These are phyloP conservation scores for Botrytis fragariae DNA, from an alignment of 2,329 filamentous ascomycete species.

Conservation along the genomic window DNA sequence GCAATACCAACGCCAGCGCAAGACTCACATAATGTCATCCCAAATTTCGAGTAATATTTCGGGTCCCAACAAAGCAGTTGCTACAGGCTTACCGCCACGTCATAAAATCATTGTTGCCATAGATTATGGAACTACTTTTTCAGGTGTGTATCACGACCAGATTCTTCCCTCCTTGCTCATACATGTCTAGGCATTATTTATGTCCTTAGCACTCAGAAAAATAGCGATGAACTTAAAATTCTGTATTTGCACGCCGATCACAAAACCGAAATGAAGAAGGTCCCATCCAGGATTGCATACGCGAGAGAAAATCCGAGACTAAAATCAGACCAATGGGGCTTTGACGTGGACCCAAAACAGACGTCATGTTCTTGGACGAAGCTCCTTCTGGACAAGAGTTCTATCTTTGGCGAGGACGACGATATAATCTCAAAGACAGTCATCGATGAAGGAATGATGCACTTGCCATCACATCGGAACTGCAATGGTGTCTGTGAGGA, in stretches of 20 bases:
- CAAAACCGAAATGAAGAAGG: slow-evolving; percentile 3
- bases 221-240: slow-evolving; percentile 21
- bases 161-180: neutral
- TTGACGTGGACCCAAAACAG: slow-evolving; percentile 24
- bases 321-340: slow-evolving; percentile 24
- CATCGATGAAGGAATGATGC: slow-evolving; percentile 23
- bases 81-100: neutral
- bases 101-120: slow-evolving; percentile 32
- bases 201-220: slow-evolving; percentile 21
- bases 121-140: slow-evolving; percentile 34
- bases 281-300: slow-evolving; percentile 29
- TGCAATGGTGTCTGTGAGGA: slow-evolving; percentile 29
- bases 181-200: slow-evolving; percentile 20
- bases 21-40: neutral
- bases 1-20: neutral
- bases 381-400: slow-evolving; percentile 31
- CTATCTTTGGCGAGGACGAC: slow-evolving; percentile 20
- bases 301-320: slow-evolving; percentile 20
- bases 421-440: slow-evolving; percentile 20
- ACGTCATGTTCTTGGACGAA: slow-evolving; percentile 34
- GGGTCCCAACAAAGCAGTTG: neutral
- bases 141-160: slow-evolving; percentile 20
- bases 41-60: rapidly evolving
- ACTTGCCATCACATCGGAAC: slow-evolving; percentile 22
- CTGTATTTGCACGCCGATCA: slow-evolving; percentile 9